phyloP scores from a whole-genome alignment of 257 asterid genomes.

The Perilla frutescens region DNA sequence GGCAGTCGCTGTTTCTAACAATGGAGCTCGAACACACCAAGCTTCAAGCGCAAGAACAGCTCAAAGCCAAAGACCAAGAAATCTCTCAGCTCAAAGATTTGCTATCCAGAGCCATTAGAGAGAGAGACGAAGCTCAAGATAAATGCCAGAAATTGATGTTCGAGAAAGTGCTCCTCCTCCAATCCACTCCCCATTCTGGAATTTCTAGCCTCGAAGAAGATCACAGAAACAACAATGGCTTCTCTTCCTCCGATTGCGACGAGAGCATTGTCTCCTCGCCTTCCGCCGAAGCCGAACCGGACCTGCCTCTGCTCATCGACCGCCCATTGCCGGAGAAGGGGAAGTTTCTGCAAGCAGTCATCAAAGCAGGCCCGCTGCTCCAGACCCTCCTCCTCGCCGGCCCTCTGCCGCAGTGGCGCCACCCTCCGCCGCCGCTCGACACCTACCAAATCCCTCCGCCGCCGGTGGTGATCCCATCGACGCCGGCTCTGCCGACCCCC shows the following conservation, averaged over 20 bases:
- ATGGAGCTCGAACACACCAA: constrained; percentile 75
- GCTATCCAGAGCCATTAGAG: constrained; percentile 52
- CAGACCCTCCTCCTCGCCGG: constrained; percentile 92
- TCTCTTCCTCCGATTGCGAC: constrained; percentile 75
- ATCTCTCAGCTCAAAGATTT: constrained; percentile 59
- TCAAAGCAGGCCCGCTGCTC: constrained; percentile 90
- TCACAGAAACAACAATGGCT: constrained; percentile 46
- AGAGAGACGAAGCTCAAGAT: constrained; percentile 67
- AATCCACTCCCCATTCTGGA: constrained; percentile 55
- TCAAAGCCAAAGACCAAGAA: constrained; percentile 61
- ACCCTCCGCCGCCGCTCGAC: constrained; percentile 94
- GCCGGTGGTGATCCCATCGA: constrained; percentile 53
- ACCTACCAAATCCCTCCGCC: constrained; percentile 80
- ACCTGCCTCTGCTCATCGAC: constrained; percentile 39
- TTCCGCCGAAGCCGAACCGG: neutral
- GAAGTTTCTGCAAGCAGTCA: constrained; percentile 76
- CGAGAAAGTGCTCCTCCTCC: constrained; percentile 55
- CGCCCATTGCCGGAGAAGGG: constrained; percentile 85
- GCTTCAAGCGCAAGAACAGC: constrained; percentile 67
- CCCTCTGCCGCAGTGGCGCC: constrained; percentile 95
- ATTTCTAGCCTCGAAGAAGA: constrained; percentile 72
- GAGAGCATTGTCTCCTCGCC: constrained; percentile 83
- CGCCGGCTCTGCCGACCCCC: too few species aligned
- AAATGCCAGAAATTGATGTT: constrained; percentile 52
- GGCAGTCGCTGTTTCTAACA: constrained; percentile 57